Evolutionary conservation across 331 rosid species (phyloP).

Genomic region (Rhamnella rubrinervis): DNA sequence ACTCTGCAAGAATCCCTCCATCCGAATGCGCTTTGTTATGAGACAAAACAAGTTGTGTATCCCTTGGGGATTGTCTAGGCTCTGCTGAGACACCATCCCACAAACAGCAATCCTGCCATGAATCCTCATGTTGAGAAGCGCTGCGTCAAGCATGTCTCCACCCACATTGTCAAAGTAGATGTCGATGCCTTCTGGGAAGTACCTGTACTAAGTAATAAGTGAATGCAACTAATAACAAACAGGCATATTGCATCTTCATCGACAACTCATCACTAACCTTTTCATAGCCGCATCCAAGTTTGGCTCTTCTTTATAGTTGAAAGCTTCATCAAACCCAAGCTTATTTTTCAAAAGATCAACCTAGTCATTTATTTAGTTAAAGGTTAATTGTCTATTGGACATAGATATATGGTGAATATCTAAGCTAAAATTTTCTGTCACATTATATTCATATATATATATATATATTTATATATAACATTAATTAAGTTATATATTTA

Average conservation of each 20-base stretch:
- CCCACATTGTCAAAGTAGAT: constrained; percentile 91
- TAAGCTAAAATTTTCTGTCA: too few relatives aligned
- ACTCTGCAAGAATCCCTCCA: constrained; percentile 82
- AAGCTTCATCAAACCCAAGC: constrained; percentile 44
- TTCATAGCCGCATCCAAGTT: constrained; percentile 36
- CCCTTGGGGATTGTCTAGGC: constrained; percentile 54
- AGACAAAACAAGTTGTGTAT: constrained; percentile 49
- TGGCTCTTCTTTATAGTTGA: constrained; percentile 41
- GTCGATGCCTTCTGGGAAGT: constrained; percentile 83
- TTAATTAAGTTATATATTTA: too few relatives aligned
- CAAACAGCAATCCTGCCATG: constrained; percentile 79
- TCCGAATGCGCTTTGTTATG: constrained; percentile 50
- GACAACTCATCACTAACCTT: constrained; percentile 24
- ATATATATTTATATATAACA: background rate
- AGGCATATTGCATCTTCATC: background rate
- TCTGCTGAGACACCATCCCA: constrained; percentile 72
- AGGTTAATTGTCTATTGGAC: background rate
- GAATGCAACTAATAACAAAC: too few relatives aligned
- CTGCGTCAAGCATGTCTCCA: constrained; percentile 85
- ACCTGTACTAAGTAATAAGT: constrained; percentile 28
- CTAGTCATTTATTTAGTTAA: constrained; percentile 8
- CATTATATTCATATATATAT: too few relatives aligned
- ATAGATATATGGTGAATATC: background rate
- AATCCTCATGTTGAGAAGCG: constrained; percentile 73
- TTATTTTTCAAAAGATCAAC: constrained; percentile 41